Evolutionary conservation across 2,329 filamentous ascomycete genomes (phyloP).

Genomic region (Penicillium sp.): DNA sequence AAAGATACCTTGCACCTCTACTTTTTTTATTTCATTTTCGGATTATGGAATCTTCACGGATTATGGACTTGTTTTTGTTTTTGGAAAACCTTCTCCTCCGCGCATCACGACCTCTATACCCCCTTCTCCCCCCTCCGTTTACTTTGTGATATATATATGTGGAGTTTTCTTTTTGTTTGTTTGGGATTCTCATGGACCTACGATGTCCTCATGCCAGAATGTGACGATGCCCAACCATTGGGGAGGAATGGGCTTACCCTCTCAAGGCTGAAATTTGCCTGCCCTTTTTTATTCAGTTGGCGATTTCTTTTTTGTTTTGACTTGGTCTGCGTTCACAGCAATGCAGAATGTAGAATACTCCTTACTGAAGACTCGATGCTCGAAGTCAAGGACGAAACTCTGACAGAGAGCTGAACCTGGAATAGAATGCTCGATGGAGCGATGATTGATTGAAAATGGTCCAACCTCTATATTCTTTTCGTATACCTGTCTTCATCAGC

Average conservation of each 20-base stretch:
- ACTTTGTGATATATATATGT: slow-evolving; percentile 10
- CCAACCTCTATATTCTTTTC: background rate
- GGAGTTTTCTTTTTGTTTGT: slow-evolving; percentile 16
- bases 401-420: background rate
- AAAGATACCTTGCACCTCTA: slow-evolving; percentile 8
- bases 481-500: background rate
- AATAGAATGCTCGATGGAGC: background rate
- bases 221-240: background rate
- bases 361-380: background rate
- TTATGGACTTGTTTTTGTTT: background rate
- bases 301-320: background rate
- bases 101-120: slow-evolving; percentile 6
- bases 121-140: background rate
- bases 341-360: slow-evolving; percentile 19
- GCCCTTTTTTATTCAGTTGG: background rate
- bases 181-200: slow-evolving; percentile 1
- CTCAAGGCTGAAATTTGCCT: background rate
- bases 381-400: background rate
- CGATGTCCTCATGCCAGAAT: slow-evolving; percentile 19
- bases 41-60: slow-evolving; percentile 4
- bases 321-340: background rate
- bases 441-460: background rate
- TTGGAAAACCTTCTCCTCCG: slow-evolving; percentile 1
- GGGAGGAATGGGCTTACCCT: background rate
- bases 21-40: background rate